phyloP scores from a whole-genome alignment of 1,284 basidiomycete genomes.

The Leccinum griseonigrum region DNA sequence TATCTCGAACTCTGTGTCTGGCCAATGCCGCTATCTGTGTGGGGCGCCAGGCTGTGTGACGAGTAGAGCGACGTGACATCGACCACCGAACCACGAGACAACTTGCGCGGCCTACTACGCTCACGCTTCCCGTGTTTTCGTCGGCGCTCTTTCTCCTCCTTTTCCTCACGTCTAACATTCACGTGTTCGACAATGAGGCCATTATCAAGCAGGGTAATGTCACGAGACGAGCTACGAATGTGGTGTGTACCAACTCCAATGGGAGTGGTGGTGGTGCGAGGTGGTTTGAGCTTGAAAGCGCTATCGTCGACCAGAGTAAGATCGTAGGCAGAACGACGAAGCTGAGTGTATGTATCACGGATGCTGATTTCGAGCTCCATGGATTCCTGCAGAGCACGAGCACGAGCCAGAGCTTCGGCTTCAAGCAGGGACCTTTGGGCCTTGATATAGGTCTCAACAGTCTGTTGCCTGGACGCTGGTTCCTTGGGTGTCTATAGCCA shows the following conservation, averaged over 20 bases:
- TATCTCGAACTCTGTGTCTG: conserved; percentile 56
- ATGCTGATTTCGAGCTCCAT: conserved; percentile 69
- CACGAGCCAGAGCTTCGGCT: conserved; percentile 71
- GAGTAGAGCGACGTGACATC: conserved; percentile 74
- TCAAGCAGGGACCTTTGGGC: conserved; percentile 68
- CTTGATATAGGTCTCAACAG: conserved; percentile 68
- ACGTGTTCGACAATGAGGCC: conserved; percentile 86
- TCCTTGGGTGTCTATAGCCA: conserved; percentile 70
- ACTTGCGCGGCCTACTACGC: conserved; percentile 62
- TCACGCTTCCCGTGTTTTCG: conserved; percentile 63
- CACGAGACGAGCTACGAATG: conserved; percentile 54
- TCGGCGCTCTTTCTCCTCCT: conserved; percentile 62
- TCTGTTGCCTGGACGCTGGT: conserved; percentile 72
- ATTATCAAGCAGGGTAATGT: conserved; percentile 78
- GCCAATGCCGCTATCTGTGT: conserved; percentile 58
- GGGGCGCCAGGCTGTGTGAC: conserved; percentile 50
- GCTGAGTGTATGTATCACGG: conserved; percentile 73
- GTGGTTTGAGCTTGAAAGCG: conserved; percentile 67
- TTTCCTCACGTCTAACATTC: conserved; percentile 77
- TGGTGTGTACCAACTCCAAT: conserved; percentile 37
- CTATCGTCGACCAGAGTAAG: conserved; percentile 48
- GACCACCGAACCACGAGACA: conserved; percentile 61
- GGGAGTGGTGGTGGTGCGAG: conserved; percentile 43
- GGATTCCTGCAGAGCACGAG: conserved; percentile 74
- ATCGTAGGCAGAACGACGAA: conserved; percentile 75